Percentiles rank a stretch among this genome's conserved stretches.
Conservation (phyloP, 371 early-diverging fungal species). For the Syncephalis plumigaleata region DNA sequence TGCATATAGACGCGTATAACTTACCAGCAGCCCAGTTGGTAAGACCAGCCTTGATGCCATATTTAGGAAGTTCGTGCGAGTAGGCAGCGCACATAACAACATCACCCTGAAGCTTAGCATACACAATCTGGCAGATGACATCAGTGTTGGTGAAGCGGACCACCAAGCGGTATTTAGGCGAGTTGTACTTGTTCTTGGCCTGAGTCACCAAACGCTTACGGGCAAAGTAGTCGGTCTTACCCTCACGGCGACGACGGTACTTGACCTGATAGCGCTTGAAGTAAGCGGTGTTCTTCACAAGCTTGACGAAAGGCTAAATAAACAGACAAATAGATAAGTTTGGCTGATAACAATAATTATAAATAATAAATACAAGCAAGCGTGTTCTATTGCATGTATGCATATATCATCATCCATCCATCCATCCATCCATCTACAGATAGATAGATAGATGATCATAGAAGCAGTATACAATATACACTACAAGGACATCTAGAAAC, state of each 20-base stretch:
- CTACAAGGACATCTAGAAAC: too few species aligned
- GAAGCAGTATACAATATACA: too few species aligned
- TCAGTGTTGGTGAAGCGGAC: conserved; percentile 99
- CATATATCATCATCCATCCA: too few species aligned
- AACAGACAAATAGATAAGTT: background rate
- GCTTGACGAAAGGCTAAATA: conserved; percentile 74
- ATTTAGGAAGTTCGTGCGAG: conserved; percentile 96
- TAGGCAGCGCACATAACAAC: conserved; percentile 95
- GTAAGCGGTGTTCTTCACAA: conserved; percentile 94
- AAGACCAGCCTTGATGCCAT: conserved; percentile 98
- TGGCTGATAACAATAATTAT: too few species aligned
- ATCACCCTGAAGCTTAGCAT: conserved; percentile 98
- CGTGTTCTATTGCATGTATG: too few species aligned
- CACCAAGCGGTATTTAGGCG: conserved; percentile 99
- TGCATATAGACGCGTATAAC: conserved; percentile 6
- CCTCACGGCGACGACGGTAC: conserved; percentile 97
- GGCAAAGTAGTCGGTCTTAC: conserved; percentile 99
- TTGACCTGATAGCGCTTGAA: conserved; percentile 99
- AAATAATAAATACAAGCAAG: too few species aligned
- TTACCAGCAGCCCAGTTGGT: conserved; percentile 97
- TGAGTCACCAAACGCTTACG: conserved; percentile 97
- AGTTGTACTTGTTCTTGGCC: conserved; percentile 99
- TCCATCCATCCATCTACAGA: too few species aligned
- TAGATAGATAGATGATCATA: too few species aligned
- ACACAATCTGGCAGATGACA: conserved; percentile 96